Conservation (phyloP, 1,284 basidiomycete genomes). For the Lentinula novae-zelandiae region DNA sequence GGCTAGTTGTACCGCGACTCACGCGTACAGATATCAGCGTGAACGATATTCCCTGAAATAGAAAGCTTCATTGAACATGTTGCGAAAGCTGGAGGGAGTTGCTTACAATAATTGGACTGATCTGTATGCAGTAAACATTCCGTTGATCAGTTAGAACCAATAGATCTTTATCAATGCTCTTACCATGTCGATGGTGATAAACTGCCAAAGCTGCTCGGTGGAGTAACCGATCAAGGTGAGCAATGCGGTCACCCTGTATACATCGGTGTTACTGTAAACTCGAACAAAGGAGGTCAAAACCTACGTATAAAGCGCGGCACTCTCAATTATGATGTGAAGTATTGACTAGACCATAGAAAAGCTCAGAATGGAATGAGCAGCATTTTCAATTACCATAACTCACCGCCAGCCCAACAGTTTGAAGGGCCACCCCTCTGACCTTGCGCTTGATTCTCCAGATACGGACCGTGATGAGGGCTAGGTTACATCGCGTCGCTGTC, state of each 20-base stretch:
- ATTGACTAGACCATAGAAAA: not conserved
- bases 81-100: not conserved
- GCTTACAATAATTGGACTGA: conserved; percentile 10
- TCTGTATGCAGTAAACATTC: not conserved
- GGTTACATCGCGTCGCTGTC: not conserved
- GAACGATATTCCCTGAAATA: conserved; percentile 5
- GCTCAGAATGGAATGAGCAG: not conserved
- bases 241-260: not conserved
- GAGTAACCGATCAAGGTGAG: conserved; percentile 7
- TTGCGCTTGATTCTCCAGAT: not conserved
- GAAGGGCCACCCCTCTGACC: not conserved
- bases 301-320: conserved; percentile 7
- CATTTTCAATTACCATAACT: not conserved
- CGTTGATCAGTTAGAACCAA: not conserved
- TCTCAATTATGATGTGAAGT: conserved; percentile 7
- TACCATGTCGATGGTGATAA: conserved; percentile 10
- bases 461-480: conserved; percentile 3
- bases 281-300: not conserved
- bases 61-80: not conserved
- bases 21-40: conserved; percentile 9
- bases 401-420: not conserved
- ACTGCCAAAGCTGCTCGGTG: conserved; percentile 5
- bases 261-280: not conserved
- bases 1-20: not conserved
- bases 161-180: not conserved